phyloP scores from a whole-genome alignment of 78 protist genomes.

The Dictyostelium firmibasis region DNA sequence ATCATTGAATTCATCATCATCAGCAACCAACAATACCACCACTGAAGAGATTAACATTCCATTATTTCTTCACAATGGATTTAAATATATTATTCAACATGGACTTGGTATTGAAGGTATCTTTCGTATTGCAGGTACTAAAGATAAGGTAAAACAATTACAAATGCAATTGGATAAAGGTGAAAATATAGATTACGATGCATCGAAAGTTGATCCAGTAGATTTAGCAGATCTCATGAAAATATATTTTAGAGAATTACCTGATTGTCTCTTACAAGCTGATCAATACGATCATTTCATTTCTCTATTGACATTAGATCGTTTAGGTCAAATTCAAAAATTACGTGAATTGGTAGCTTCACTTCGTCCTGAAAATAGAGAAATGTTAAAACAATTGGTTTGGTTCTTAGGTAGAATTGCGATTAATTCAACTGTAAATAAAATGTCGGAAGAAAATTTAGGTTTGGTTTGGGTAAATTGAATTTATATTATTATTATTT shows the following conservation, averaged over 20 bases:
- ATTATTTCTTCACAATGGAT: conserved; percentile 47
- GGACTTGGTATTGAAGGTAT: conserved; percentile 66
- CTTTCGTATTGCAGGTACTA: conserved; percentile 76
- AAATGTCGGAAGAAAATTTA: conserved; percentile 65
- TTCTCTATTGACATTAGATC: background rate
- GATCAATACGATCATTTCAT: conserved; percentile 64
- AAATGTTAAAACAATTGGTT: conserved; percentile 22
- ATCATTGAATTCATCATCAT: background rate
- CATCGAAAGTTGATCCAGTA: conserved; percentile 42
- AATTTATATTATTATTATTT: no score
- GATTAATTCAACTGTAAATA: conserved; percentile 1
- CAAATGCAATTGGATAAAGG: conserved; percentile 62
- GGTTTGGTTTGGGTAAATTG: conserved; percentile 64
- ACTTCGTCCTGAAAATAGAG: conserved; percentile 38
- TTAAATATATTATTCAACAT: conserved; percentile 47
- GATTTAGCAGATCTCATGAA: conserved; percentile 72
- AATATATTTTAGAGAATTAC: conserved; percentile 74
- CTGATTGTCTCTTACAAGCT: conserved; percentile 57
- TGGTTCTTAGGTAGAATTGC: conserved; percentile 63
- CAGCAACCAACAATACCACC: background rate
- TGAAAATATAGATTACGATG: conserved; percentile 19
- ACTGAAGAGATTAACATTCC: conserved; percentile 19
- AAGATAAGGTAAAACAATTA: conserved; percentile 59
- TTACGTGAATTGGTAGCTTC: conserved; percentile 14
- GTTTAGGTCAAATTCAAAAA: conserved; percentile 51